Percentiles rank a stretch among this genome's conserved stretches.
These are phyloP conservation scores for Silene uniflora DNA, from an alignment of 148 eudicot species.

Conservation along the genomic window DNA sequence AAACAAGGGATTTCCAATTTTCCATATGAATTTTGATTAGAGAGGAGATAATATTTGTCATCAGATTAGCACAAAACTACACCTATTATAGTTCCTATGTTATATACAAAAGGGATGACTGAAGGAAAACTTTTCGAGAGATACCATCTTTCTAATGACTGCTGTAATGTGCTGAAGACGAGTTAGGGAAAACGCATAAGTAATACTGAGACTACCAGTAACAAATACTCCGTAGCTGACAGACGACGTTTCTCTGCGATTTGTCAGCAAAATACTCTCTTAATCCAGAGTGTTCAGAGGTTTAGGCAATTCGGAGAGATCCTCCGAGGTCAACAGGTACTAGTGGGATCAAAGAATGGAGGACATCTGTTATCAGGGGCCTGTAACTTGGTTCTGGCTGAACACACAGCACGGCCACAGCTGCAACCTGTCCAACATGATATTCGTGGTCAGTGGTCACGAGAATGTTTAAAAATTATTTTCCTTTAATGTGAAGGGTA, in stretches of 20 bases:
- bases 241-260: not conserved
- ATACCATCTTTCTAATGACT: not conserved
- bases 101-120: constrained; percentile 8
- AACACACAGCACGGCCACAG: constrained; percentile 76
- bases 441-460: not conserved
- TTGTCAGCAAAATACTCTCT: not conserved
- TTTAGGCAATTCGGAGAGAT: constrained; percentile 41
- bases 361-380: constrained; percentile 74
- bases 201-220: not conserved
- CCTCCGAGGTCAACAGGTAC: constrained; percentile 77
- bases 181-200: not conserved
- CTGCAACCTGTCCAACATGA: constrained; percentile 57
- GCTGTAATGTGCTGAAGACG: not conserved
- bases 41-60: not conserved
- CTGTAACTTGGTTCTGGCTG: constrained; percentile 88
- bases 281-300: not conserved
- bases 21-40: not conserved
- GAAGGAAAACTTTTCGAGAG: not conserved
- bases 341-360: constrained; percentile 82
- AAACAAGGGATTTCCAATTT: not conserved
- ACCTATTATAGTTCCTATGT: not conserved
- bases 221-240: not conserved
- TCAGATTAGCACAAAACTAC: not conserved
- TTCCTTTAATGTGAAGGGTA: not conserved
- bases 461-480: not conserved